Conservation (phyloP, 192 early-diverging fungal genomes). For the Mortierella antarctica region DNA sequence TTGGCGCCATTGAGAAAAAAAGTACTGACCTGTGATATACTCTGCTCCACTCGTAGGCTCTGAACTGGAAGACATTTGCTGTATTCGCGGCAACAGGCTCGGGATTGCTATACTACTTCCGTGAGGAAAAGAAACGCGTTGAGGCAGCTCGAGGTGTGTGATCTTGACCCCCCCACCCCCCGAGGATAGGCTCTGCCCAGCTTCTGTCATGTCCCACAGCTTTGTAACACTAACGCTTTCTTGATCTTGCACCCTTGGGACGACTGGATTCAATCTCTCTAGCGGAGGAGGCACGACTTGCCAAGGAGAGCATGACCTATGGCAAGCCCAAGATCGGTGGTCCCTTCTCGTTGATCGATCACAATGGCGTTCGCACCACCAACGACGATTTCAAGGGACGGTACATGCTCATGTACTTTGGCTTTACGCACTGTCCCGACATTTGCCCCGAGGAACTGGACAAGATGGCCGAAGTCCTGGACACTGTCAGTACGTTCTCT, state of each 20-base stretch:
- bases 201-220: background rate
- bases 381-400: constrained; percentile 85
- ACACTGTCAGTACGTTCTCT: constrained; percentile 69
- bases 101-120: constrained; percentile 74
- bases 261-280: background rate
- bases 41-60: constrained; percentile 22
- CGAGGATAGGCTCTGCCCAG: background rate
- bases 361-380: constrained; percentile 76
- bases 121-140: constrained; percentile 68
- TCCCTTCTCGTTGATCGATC: constrained; percentile 87
- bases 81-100: constrained; percentile 69
- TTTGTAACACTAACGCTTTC: background rate
- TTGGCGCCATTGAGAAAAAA: background rate
- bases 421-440: constrained; percentile 99
- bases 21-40: background rate
- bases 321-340: constrained; percentile 95
- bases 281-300: constrained; percentile 48
- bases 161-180: background rate
- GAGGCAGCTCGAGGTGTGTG: constrained; percentile 53
- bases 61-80: constrained; percentile 62
- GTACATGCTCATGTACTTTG: constrained; percentile 96
- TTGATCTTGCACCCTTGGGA: background rate
- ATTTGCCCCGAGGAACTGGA: constrained; percentile 99
- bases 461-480: constrained; percentile 93
- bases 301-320: constrained; percentile 38